Percentiles rank a stretch among this genome's conserved stretches.
These are phyloP conservation scores for Paramecium primaurelia DNA, from an alignment of 73 alveolate species.

Conservation along the genomic window DNA sequence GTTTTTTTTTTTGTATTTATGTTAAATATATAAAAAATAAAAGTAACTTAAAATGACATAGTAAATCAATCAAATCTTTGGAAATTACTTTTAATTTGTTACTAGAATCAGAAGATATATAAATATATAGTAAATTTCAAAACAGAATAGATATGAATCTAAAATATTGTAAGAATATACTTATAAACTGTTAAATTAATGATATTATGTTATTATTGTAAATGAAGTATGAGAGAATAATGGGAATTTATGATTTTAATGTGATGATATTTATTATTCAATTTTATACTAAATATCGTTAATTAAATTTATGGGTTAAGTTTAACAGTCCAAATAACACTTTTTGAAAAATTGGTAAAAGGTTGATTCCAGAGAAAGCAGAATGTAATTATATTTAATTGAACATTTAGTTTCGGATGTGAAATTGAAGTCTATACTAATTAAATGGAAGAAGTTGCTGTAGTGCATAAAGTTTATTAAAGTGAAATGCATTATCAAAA, in stretches of 20 bases:
- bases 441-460: conserved; percentile 18
- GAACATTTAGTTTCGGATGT: neutral
- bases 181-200: too few species aligned
- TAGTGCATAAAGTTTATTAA: neutral
- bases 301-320: conserved; percentile 25
- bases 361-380: neutral
- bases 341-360: conserved; percentile 27
- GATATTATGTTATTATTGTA: neutral
- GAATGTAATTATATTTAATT: neutral
- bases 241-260: neutral
- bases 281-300: neutral
- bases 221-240: neutral
- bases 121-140: too few species aligned
- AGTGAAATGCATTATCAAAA: conserved; percentile 29
- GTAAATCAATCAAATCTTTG: too few species aligned
- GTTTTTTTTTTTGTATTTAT: too few species aligned
- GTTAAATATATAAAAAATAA: too few species aligned
- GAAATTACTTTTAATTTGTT: too few species aligned
- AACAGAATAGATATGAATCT: too few species aligned
- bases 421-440: conserved; percentile 2
- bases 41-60: too few species aligned
- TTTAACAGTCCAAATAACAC: conserved; percentile 17
- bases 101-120: too few species aligned
- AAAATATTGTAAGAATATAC: too few species aligned
- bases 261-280: neutral